phyloP scores from a whole-genome alignment of 192 early-diverging fungal species.

The Obelidium mucronatum region DNA sequence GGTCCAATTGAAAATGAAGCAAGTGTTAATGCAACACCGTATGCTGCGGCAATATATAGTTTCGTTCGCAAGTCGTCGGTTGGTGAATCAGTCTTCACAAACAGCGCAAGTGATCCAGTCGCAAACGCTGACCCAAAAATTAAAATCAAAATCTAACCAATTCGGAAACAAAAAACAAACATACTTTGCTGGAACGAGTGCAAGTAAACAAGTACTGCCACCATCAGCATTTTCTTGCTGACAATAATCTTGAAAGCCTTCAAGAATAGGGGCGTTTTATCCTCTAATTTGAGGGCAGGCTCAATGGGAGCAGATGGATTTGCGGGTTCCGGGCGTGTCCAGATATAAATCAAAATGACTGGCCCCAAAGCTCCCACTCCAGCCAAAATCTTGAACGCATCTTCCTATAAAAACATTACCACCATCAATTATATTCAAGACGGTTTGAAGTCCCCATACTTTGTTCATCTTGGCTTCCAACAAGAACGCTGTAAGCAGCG shows the following conservation, averaged over 20 bases:
- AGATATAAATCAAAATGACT: conserved; percentile 28
- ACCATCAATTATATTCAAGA: too few relatives aligned
- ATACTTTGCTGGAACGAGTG: conserved; percentile 28
- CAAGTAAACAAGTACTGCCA: conserved; percentile 22
- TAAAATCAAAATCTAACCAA: neutral
- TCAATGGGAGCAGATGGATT: neutral
- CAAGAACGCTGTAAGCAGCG: conserved; percentile 14
- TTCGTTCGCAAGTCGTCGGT: conserved; percentile 4
- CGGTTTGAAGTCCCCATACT: neutral
- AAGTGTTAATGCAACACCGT: conserved; percentile 11
- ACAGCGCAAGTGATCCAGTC: conserved; percentile 27
- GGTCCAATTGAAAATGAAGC: conserved; percentile 27
- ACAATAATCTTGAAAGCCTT: conserved; percentile 12
- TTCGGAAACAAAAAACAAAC: neutral
- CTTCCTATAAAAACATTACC: conserved; percentile 1
- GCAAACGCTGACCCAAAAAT: conserved; percentile 26
- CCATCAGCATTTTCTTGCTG: conserved; percentile 19
- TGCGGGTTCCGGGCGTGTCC: conserved; percentile 19
- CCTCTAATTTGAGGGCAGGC: neutral
- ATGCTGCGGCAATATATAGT: conserved; percentile 19
- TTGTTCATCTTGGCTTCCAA: too few relatives aligned
- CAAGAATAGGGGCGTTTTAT: conserved; percentile 22
- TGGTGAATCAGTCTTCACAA: conserved; percentile 13
- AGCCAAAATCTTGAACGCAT: conserved; percentile 30
- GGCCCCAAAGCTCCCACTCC: conserved; percentile 29